These are phyloP conservation scores for Proliferodiscus dingleyae DNA, from an alignment of 2,329 filamentous ascomycete genomes.

Conservation along the genomic window DNA sequence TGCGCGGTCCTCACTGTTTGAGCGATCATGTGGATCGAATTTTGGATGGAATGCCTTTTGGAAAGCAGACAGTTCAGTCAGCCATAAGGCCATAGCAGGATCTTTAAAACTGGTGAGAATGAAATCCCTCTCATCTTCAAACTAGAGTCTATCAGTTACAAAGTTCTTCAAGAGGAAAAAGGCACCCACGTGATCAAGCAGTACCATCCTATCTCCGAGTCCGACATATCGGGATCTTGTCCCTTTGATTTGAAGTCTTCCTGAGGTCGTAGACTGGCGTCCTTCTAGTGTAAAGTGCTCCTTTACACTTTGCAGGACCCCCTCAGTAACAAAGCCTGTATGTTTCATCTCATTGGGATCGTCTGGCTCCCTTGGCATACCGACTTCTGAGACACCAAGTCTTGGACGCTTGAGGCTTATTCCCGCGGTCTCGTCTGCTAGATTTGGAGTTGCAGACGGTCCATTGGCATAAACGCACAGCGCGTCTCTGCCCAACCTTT, in stretches of 20 bases:
- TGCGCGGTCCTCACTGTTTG: slow-evolving; percentile 1
- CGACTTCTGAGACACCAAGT: slow-evolving; percentile 4
- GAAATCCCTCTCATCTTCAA: slow-evolving; percentile 3
- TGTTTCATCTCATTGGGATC: too few relatives aligned
- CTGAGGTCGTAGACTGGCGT: background rate
- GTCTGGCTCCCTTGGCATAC: slow-evolving; percentile 2
- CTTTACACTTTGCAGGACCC: too few relatives aligned
- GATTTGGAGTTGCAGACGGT: background rate
- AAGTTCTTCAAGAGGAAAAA: background rate
- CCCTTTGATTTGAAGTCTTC: slow-evolving; percentile 1
- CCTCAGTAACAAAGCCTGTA: too few relatives aligned
- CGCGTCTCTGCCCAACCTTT: slow-evolving; percentile 3
- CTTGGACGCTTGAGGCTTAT: slow-evolving; percentile 2
- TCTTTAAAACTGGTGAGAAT: slow-evolving; percentile 1
- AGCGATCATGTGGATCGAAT: background rate
- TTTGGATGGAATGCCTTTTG: slow-evolving; percentile 5
- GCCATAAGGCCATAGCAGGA: background rate
- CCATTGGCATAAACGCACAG: slow-evolving; percentile 5
- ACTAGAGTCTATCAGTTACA: slow-evolving; percentile 1
- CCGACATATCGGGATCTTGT: slow-evolving; percentile 6
- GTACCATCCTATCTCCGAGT: slow-evolving; percentile 2
- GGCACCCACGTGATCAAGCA: slow-evolving; percentile 8
- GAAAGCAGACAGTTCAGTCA: background rate
- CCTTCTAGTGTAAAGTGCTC: background rate
- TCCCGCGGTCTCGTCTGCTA: background rate